A percentile compares a stretch with the other conserved stretches of the same genome.
These are phyloP conservation scores for peach (Prunus persica) DNA, from an alignment of 306 rosid genomes.

Conservation along the genomic window DNA sequence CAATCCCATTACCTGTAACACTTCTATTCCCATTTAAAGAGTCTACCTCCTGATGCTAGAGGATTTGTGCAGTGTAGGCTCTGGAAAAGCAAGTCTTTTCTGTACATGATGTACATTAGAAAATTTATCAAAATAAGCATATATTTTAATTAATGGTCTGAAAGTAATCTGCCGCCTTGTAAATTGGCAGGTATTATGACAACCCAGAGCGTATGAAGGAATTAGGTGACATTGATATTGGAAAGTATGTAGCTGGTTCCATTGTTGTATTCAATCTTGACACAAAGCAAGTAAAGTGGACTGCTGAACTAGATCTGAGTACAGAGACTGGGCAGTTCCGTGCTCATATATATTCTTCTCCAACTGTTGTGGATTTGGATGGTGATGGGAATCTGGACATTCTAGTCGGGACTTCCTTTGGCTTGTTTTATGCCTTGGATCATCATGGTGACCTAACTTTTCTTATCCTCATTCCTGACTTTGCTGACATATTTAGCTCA, in stretches of 20 bases:
- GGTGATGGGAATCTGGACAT: constrained; percentile 96
- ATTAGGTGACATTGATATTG: constrained; percentile 84
- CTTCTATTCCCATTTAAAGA: background rate
- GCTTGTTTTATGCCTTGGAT: constrained; percentile 90
- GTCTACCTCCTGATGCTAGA: background rate
- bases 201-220: constrained; percentile 84
- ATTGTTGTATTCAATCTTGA: constrained; percentile 93
- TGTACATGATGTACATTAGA: background rate
- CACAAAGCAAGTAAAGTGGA: constrained; percentile 94
- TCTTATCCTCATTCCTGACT: background rate
- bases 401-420: constrained; percentile 92
- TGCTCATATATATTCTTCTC: constrained; percentile 84
- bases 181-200: constrained; percentile 88
- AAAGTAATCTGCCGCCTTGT: constrained; percentile 38
- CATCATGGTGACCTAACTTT: constrained; percentile 65
- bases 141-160: constrained; percentile 23
- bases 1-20: background rate
- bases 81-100: background rate
- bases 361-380: constrained; percentile 89
- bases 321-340: constrained; percentile 68
- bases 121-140: background rate
- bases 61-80: background rate
- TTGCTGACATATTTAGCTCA: background rate
- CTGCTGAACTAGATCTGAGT: constrained; percentile 82
- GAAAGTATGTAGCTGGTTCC: constrained; percentile 87